Evolutionary conservation across 176 grass and related monocot species (phyloP).

Genomic region (Oryza officinalis): DNA sequence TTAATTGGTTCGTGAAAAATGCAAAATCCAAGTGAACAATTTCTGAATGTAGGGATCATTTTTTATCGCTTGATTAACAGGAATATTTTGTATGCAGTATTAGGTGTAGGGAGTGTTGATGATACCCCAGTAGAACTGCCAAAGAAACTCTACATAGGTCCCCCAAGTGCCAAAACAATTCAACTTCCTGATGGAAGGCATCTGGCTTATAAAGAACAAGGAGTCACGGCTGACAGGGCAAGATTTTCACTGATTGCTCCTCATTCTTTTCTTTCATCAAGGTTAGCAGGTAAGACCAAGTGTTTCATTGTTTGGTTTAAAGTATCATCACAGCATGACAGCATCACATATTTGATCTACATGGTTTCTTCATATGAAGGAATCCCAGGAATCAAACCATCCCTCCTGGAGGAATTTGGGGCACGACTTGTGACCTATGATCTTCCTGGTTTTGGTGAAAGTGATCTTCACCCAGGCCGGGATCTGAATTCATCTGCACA

Average conservation of each 20-base stretch:
- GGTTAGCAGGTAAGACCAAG: slow-evolving; percentile 64
- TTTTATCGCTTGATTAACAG: slow-evolving; percentile 20
- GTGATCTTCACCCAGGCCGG: slow-evolving; percentile 80
- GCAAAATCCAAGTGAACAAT: not conserved
- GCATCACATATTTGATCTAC: slow-evolving; percentile 22
- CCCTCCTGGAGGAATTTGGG: slow-evolving; percentile 90
- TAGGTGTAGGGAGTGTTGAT: slow-evolving; percentile 54
- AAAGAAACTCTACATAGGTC: slow-evolving; percentile 80
- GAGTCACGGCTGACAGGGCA: slow-evolving; percentile 62
- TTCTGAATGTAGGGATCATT: slow-evolving; percentile 9
- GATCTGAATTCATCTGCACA: slow-evolving; percentile 89
- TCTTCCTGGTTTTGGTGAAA: slow-evolving; percentile 99
- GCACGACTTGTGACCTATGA: slow-evolving; percentile 84
- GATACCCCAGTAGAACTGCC: slow-evolving; percentile 51
- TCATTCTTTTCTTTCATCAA: slow-evolving; percentile 96
- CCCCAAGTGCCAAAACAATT: slow-evolving; percentile 72
- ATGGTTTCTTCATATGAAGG: slow-evolving; percentile 51
- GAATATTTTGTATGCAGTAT: slow-evolving; percentile 59
- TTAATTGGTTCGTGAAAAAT: not conserved
- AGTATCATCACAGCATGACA: not conserved
- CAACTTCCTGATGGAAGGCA: slow-evolving; percentile 87
- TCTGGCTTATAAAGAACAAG: slow-evolving; percentile 83
- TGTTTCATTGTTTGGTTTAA: slow-evolving; percentile 4
- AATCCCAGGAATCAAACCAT: slow-evolving; percentile 73
- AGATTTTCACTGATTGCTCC: slow-evolving; percentile 84